Percentiles rank a stretch among this genome's conserved stretches.
Evolutionary conservation across 2,329 filamentous ascomycete genomes (phyloP).

Genomic region (Pyricularia sp.): DNA sequence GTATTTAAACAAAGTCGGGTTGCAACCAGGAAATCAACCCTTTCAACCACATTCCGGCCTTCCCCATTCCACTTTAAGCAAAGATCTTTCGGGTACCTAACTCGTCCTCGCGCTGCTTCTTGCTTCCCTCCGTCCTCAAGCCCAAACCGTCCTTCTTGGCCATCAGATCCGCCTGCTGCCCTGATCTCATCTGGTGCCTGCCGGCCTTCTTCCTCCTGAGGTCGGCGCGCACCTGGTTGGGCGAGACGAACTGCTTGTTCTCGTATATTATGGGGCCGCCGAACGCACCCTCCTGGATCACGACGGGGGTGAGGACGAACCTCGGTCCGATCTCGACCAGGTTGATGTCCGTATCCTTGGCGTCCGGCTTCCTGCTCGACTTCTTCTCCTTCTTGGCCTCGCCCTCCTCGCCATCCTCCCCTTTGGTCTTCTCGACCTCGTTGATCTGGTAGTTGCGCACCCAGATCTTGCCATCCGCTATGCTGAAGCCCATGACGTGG

Average conservation of each 20-base stretch:
- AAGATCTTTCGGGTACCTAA: slow-evolving; percentile 70
- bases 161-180: slow-evolving; percentile 58
- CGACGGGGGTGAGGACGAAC: slow-evolving; percentile 84
- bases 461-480: slow-evolving; percentile 92
- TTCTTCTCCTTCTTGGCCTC: slow-evolving; percentile 12
- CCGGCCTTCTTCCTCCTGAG: slow-evolving; percentile 62
- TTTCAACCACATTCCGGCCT: not conserved
- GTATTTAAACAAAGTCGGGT: not conserved
- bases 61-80: slow-evolving; percentile 33
- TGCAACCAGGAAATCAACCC: not conserved
- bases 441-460: slow-evolving; percentile 87
- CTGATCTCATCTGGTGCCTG: slow-evolving; percentile 63
- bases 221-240: slow-evolving; percentile 85
- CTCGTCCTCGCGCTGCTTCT: slow-evolving; percentile 49
- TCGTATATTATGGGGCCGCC: slow-evolving; percentile 95
- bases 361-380: slow-evolving; percentile 25
- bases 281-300: slow-evolving; percentile 90
- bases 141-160: slow-evolving; percentile 68
- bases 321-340: slow-evolving; percentile 89
- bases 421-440: slow-evolving; percentile 56
- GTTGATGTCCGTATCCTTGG: slow-evolving; percentile 57
- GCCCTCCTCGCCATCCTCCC: slow-evolving; percentile 23
- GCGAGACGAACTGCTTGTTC: slow-evolving; percentile 93
- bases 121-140: slow-evolving; percentile 52
- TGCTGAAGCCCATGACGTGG: slow-evolving; percentile 83